phyloP scores from a whole-genome alignment of 139 green algal genomes.

The Volvox reticuliferus region DNA sequence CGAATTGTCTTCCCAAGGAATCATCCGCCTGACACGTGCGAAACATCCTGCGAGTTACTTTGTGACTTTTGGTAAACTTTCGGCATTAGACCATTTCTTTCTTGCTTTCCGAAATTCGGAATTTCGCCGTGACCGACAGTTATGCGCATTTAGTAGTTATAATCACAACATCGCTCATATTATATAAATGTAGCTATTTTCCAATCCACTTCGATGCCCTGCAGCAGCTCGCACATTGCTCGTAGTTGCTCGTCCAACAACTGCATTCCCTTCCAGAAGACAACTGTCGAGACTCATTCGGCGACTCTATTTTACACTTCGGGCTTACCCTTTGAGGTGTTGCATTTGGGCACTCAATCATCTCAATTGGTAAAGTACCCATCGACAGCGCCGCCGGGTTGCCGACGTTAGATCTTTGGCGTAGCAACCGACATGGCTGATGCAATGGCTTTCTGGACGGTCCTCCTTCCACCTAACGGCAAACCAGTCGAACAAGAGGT shows the following conservation, averaged over 20 bases:
- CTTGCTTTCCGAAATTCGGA: too few species aligned
- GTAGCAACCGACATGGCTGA: not conserved
- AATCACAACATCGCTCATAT: not conserved
- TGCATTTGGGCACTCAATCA: not conserved
- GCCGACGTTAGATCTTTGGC: not conserved
- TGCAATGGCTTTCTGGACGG: constrained; percentile 24
- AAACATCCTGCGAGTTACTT: not conserved
- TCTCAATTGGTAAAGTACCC: not conserved
- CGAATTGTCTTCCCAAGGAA: constrained; percentile 45
- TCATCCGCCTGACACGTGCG: constrained; percentile 48
- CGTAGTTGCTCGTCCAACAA: not conserved
- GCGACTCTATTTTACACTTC: not conserved
- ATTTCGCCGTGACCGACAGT: not conserved
- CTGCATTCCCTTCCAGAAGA: not conserved
- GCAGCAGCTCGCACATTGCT: too few species aligned
- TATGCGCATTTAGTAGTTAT: not conserved
- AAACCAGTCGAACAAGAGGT: constrained; percentile 25
- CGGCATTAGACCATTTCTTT: not conserved
- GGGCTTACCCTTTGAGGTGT: not conserved
- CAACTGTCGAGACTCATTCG: too few species aligned
- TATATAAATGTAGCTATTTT: not conserved
- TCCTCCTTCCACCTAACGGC: constrained; percentile 19
- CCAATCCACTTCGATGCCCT: too few species aligned
- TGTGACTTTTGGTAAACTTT: not conserved
- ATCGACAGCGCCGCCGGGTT: not conserved